These are phyloP conservation scores for Tolypocladium sp. DNA, from an alignment of 2,329 filamentous ascomycete genomes.

Conservation along the genomic window DNA sequence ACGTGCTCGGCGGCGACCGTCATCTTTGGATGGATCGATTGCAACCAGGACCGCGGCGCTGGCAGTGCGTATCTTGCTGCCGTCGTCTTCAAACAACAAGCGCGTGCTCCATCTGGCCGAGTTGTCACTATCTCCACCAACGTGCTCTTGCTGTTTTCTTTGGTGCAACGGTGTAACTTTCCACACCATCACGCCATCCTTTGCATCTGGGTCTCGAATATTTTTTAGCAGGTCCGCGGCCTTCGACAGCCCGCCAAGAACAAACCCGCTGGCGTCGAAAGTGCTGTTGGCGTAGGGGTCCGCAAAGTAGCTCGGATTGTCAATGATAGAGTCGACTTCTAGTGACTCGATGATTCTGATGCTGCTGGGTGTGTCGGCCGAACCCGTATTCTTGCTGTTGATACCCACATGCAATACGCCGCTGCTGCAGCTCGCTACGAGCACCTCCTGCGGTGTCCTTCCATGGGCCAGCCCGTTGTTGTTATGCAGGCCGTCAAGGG, in stretches of 20 bases:
- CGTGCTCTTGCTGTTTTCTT: neutral
- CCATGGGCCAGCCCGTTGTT: slow-evolving; percentile 50
- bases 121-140: neutral
- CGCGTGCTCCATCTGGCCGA: slow-evolving; percentile 27
- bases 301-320: slow-evolving; percentile 50
- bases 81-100: slow-evolving; percentile 51
- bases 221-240: slow-evolving; percentile 24
- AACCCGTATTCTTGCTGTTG: slow-evolving; percentile 7
- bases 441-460: slow-evolving; percentile 26
- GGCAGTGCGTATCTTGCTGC: slow-evolving; percentile 35
- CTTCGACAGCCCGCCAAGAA: slow-evolving; percentile 38
- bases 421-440: slow-evolving; percentile 31
- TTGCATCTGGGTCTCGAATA: slow-evolving; percentile 22
- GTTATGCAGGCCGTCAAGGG: slow-evolving; percentile 35
- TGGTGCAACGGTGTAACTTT: slow-evolving; percentile 10
- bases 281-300: slow-evolving; percentile 38
- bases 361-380: slow-evolving; percentile 4
- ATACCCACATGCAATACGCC: slow-evolving; percentile 36
- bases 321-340: slow-evolving; percentile 33
- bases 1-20: slow-evolving; percentile 40
- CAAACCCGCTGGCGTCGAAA: slow-evolving; percentile 42
- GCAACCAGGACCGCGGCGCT: slow-evolving; percentile 44
- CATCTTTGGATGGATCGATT: slow-evolving; percentile 35
- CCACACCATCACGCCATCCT: slow-evolving; percentile 39
- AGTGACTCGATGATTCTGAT: slow-evolving; percentile 30